Base-by-base conservation (phyloP, 768 basidiomycete species). In the Kwoniella heveanensis region DNA sequence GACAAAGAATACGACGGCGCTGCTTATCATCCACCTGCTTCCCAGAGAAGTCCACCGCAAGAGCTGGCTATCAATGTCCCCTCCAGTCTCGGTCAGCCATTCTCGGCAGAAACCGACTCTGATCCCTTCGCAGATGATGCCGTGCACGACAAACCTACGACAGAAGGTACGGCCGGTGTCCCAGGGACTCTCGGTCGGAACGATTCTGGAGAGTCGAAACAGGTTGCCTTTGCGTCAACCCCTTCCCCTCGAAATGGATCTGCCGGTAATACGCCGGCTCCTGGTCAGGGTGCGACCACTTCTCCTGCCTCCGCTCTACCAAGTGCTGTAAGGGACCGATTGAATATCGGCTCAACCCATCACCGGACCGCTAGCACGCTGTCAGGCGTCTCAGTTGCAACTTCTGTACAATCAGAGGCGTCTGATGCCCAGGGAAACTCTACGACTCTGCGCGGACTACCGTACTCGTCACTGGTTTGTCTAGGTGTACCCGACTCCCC, bases 391-490 rank as follows among this genome's bases (percentile, higher is more conserved):
- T 67, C 72, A 0, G 61, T 71, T n/a, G 72, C 76, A 1, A 67
- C 50, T 12, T 78, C 76, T 12, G 39, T 72, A 58, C 61, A 64
- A 44, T 79, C 79, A 4, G 69, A 67, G 27, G 68, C 27, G 76
- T 86, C 30, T 47, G 49, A 69, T 9, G 51, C 52, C 8, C 44
- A 47, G 47, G 2, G n/a, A 27, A 46, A 26, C 9, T 17, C 49
- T 2, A 60, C 26, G 80, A 21, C 82, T 84, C 72, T 85, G 29
- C 65, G 86, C 63, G 80, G 79, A 12, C 85, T 93, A 25, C 88
- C 91, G 0, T 87, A 87, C 68, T 69, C 70, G 22, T 73, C 78
- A 0, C 75, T 82, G 19, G 73, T 83, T 1, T 78, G 76, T n/a
- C 74, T 83, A 9, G 77, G 77, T 15, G 54, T 74, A 12, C 77